A percentile compares a stretch with the other conserved stretches of the same genome.
Conservation (phyloP, 768 basidiomycete genomes). For the Daedaleopsis nitida region DNA sequence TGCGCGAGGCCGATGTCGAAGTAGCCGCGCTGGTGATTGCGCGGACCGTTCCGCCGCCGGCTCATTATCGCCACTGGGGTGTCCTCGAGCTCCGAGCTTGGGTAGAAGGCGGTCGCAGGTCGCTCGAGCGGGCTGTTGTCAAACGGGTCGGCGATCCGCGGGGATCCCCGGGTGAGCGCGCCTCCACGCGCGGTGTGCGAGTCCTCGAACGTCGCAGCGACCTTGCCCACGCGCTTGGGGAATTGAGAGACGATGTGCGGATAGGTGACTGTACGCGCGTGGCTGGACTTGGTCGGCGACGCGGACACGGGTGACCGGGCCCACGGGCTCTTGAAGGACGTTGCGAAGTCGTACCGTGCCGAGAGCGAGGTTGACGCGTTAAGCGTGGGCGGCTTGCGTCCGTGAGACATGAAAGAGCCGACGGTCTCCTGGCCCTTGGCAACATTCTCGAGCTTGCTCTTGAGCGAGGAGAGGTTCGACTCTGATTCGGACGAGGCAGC, state of each 20-base stretch:
- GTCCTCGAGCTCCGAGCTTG: conserved; percentile 22
- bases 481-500: conserved; percentile 23
- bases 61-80: conserved; percentile 22
- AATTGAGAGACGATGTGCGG: conserved; percentile 33
- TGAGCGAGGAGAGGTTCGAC: conserved; percentile 60
- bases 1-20: conserved; percentile 43
- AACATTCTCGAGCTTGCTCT: conserved; percentile 68
- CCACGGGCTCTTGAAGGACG: conserved; percentile 54
- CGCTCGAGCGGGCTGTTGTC: conserved; percentile 10
- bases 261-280: conserved; percentile 49
- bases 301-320: conserved; percentile 24
- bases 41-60: conserved; percentile 17
- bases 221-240: conserved; percentile 20
- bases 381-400: conserved; percentile 28
- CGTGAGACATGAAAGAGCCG: conserved; percentile 29
- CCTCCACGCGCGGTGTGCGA: background rate
- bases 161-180: conserved; percentile 44
- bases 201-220: conserved; percentile 5
- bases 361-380: conserved; percentile 42
- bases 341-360: conserved; percentile 58
- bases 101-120: conserved; percentile 5
- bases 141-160: conserved; percentile 46
- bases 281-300: conserved; percentile 17
- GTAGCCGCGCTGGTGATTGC: conserved; percentile 64
- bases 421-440: conserved; percentile 37